A percentile compares a stretch with the other conserved stretches of the same genome.
These are phyloP conservation scores for Basidiobolus meristosporus DNA, from an alignment of 371 early-diverging fungal species.

Conservation along the genomic window DNA sequence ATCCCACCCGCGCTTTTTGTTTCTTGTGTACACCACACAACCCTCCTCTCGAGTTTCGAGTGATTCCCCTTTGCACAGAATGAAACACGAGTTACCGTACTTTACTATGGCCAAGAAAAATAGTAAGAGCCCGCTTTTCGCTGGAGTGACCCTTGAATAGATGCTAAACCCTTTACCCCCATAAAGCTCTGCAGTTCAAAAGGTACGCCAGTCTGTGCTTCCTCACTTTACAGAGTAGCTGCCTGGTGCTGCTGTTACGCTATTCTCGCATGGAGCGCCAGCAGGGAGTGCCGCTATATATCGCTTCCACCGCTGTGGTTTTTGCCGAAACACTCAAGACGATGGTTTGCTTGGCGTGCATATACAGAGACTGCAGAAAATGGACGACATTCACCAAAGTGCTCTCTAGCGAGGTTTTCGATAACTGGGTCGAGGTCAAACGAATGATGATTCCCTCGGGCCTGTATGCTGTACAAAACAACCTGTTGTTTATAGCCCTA, in stretches of 20 bases:
- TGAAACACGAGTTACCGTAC: too few species aligned
- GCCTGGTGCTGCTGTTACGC: conserved; percentile 38
- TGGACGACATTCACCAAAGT: conserved; percentile 11
- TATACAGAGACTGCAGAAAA: conserved; percentile 13
- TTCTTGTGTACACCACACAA: too few species aligned
- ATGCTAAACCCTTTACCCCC: too few species aligned
- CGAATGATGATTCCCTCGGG: conserved; percentile 70
- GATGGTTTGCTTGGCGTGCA: conserved; percentile 14
- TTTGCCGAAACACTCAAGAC: conserved; percentile 39
- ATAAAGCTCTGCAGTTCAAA: too few species aligned
- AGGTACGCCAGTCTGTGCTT: too few species aligned
- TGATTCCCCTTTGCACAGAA: too few species aligned
- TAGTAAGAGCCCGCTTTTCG: too few species aligned
- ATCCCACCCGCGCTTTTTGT: too few species aligned
- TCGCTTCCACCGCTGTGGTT: conserved; percentile 46
- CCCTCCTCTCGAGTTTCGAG: too few species aligned
- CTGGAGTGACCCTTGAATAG: too few species aligned
- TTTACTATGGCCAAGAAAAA: too few species aligned
- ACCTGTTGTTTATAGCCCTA: conserved; percentile 76
- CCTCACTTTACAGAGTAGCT: conserved; percentile 34
- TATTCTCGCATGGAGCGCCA: conserved; percentile 24
- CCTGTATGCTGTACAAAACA: conserved; percentile 89
- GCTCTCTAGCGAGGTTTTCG: conserved; percentile 21
- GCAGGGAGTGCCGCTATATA: conserved; percentile 30
- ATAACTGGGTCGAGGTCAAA: conserved; percentile 28